A percentile compares a stretch with the other conserved stretches of the same genome.
These are phyloP conservation scores for Trypanosoma mega DNA, from an alignment of 208 protist genomes.

Conservation along the genomic window DNA sequence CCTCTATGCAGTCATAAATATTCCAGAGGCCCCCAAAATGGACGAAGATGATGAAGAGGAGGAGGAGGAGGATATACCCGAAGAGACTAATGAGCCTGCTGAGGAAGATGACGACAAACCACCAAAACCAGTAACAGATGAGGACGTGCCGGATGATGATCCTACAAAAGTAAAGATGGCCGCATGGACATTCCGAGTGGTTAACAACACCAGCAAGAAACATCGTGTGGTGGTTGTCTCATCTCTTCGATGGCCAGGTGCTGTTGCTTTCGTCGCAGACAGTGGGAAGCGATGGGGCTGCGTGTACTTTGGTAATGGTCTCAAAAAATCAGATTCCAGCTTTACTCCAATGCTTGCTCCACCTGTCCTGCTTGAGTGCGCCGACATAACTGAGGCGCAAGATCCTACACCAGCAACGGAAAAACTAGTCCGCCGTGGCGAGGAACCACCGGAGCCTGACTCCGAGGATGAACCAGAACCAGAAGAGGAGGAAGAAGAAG, in stretches of 20 bases:
- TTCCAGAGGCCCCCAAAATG: constrained; percentile 79
- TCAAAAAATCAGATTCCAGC: constrained; percentile 85
- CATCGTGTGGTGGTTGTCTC: constrained; percentile 82
- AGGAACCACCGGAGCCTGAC: constrained; percentile 83
- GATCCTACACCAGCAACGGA: constrained; percentile 88
- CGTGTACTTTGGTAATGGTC: constrained; percentile 89
- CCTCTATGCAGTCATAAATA: constrained; percentile 81
- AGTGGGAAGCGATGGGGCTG: constrained; percentile 77
- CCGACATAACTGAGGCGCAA: constrained; percentile 75
- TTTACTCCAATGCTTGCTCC: constrained; percentile 84
- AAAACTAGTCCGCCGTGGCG: constrained; percentile 90
- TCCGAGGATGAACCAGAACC: constrained; percentile 81
- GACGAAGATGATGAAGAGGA: constrained; percentile 80
- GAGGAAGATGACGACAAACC: constrained; percentile 74
- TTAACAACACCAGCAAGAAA: constrained; percentile 81
- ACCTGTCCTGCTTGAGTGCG: constrained; percentile 76
- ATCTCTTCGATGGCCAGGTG: constrained; percentile 90
- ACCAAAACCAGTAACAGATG: constrained; percentile 71
- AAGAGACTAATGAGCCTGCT: constrained; percentile 21
- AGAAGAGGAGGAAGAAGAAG: constrained; percentile 72
- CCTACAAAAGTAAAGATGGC: constrained; percentile 79
- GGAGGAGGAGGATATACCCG: constrained; percentile 43
- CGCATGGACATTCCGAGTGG: constrained; percentile 76
- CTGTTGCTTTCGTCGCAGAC: constrained; percentile 75
- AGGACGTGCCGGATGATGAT: constrained; percentile 86